phyloP scores from a whole-genome alignment of 2,329 filamentous ascomycete species.

The Atkinsonella texensis region DNA sequence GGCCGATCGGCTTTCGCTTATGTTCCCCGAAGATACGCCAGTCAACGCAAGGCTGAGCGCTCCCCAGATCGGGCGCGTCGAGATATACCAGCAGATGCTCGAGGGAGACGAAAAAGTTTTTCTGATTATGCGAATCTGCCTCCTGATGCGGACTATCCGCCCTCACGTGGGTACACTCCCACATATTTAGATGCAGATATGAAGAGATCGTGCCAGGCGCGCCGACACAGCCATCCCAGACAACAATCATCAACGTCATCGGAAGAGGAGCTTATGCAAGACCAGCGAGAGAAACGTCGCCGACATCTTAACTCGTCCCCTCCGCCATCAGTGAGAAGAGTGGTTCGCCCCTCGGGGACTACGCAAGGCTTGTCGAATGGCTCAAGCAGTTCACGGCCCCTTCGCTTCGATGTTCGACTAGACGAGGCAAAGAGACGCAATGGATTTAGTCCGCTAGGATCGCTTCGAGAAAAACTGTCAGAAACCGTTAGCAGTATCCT shows the following conservation, averaged over 20 bases:
- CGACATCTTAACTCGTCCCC: constrained; percentile 17
- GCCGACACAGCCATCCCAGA: constrained; percentile 39
- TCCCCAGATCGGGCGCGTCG: constrained; percentile 24
- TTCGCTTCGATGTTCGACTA: constrained; percentile 21
- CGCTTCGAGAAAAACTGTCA: constrained; percentile 30
- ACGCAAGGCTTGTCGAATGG: constrained; percentile 14
- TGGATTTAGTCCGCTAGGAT: constrained; percentile 24
- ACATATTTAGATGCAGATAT: constrained; percentile 24
- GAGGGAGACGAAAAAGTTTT: constrained; percentile 36
- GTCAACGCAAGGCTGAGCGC: constrained; percentile 19
- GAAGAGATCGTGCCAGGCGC: constrained; percentile 19
- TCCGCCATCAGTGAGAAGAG: constrained; percentile 21
- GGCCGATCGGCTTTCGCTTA: constrained; percentile 28
- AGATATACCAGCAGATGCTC: constrained; percentile 27
- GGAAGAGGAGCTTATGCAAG: constrained; percentile 25
- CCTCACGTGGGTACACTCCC: constrained; percentile 16
- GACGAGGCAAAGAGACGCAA: constrained; percentile 26
- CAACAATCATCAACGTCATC: constrained; percentile 29
- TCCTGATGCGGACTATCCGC: constrained; percentile 16
- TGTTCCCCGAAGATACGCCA: constrained; percentile 24
- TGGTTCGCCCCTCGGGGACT: constrained; percentile 17
- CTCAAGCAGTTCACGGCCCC: constrained; percentile 17
- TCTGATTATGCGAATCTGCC: constrained; percentile 35
- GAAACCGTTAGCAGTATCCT: constrained; percentile 34
- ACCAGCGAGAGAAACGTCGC: constrained; percentile 12